Percentiles rank a stretch among this genome's conserved stretches.
Conservation (phyloP, 140 eudicot species). For the Stevia rebaudiana region DNA sequence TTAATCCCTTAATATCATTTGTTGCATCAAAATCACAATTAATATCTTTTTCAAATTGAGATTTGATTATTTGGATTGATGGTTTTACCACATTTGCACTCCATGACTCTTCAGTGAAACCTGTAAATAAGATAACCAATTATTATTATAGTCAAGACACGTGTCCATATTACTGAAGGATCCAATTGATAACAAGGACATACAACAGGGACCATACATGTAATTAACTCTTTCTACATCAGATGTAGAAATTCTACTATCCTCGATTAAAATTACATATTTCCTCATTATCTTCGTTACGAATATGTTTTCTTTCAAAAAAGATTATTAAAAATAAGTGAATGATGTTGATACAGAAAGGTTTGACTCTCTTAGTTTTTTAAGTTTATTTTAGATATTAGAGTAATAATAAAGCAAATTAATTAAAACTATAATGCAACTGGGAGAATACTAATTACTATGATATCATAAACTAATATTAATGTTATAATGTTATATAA, state of each 20-base stretch:
- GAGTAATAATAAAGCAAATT: not conserved
- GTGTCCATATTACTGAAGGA: not conserved
- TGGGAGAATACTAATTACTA: not conserved
- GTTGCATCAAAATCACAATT: conserved; percentile 18
- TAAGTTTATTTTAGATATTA: not conserved
- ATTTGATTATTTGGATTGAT: conserved; percentile 49
- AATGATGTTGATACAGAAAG: not conserved
- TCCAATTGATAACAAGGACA: not conserved
- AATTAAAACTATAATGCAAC: not conserved
- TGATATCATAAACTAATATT: not conserved
- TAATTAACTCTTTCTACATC: conserved; percentile 7
- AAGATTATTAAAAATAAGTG: not conserved
- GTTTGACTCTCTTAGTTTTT: not conserved
- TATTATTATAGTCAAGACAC: not conserved
- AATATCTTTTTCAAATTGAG: conserved; percentile 35
- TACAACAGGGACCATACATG: not conserved
- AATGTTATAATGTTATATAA: not conserved
- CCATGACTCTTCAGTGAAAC: conserved; percentile 66
- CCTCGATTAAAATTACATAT: conserved; percentile 1
- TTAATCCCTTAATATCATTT: conserved; percentile 24
- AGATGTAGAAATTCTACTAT: not conserved
- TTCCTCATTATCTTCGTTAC: not conserved
- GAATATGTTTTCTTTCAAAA: not conserved
- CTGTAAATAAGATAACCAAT: conserved; percentile 23
- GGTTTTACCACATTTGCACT: conserved; percentile 54